Percentiles rank a stretch among this genome's conserved stretches.
Conservation (phyloP, 2,329 filamentous ascomycete genomes). For the Colletotrichum sp. region DNA sequence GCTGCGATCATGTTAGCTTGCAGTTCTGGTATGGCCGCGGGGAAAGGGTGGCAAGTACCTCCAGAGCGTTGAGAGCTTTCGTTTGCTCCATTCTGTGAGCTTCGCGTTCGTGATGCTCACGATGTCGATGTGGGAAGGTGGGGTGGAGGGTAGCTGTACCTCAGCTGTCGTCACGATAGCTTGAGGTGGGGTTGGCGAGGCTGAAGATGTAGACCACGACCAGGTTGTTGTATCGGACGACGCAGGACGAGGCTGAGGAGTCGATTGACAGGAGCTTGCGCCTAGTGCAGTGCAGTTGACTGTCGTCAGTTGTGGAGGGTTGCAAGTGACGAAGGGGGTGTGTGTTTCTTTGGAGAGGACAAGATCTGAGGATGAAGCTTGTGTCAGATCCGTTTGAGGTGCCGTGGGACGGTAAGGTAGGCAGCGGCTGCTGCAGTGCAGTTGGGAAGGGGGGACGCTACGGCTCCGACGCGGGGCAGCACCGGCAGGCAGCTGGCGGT, state of each 20-base stretch:
- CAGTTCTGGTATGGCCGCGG: not conserved
- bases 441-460: not conserved
- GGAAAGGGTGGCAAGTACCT: conserved; percentile 44
- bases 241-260: not conserved
- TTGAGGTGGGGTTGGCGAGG: conserved; percentile 8
- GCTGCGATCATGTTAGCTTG: conserved; percentile 57
- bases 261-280: not conserved
- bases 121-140: not conserved
- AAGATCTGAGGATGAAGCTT: conserved; percentile 15
- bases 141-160: not conserved
- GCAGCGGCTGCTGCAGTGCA: conserved; percentile 1
- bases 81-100: conserved; percentile 71
- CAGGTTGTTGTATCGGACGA: not conserved
- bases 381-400: conserved; percentile 32
- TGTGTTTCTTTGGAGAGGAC: not conserved
- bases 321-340: not conserved
- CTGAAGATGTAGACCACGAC: not conserved
- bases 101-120: not conserved
- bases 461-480: conserved; percentile 1
- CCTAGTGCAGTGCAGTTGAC: not conserved
- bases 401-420: not conserved
- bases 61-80: conserved; percentile 68
- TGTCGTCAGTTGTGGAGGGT: not conserved
- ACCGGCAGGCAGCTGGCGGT: not conserved
- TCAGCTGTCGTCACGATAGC: not conserved